Evolutionary conservation across 2,329 filamentous ascomycete genomes (phyloP).

Genomic region (Aspergillus tubingensis): DNA sequence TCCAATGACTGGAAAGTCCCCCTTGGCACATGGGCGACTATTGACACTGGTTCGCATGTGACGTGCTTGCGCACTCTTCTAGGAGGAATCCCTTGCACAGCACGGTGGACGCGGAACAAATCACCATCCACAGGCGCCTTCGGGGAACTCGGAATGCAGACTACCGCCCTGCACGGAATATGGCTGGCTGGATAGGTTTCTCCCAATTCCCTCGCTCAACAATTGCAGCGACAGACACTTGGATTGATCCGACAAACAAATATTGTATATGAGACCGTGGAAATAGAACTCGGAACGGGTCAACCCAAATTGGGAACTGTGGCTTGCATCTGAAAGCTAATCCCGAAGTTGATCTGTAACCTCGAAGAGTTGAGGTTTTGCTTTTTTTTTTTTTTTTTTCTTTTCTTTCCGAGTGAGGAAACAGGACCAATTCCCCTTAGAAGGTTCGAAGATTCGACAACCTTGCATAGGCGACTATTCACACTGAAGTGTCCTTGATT

Average conservation of each 20-base stretch:
- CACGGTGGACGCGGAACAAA: background rate
- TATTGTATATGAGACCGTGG: background rate
- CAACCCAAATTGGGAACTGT: background rate
- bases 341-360: background rate
- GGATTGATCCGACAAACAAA: too few relatives aligned
- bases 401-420: too few relatives aligned
- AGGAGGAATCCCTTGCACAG: background rate
- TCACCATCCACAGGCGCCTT: background rate
- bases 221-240: too few relatives aligned
- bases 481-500: background rate
- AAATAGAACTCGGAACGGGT: background rate
- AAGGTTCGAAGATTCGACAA: background rate
- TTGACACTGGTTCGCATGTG: background rate
- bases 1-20: background rate
- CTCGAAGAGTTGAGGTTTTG: background rate
- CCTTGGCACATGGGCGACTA: background rate
- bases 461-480: background rate
- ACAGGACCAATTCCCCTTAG: background rate
- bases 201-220: too few relatives aligned
- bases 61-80: background rate
- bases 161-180: background rate
- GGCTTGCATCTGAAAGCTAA: background rate
- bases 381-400: too few relatives aligned
- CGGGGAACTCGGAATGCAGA: slow-evolving; percentile 1
- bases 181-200: background rate